Base-by-base conservation (phyloP, 2,329 filamentous ascomycete genomes). In the Fusarium longipes region DNA sequence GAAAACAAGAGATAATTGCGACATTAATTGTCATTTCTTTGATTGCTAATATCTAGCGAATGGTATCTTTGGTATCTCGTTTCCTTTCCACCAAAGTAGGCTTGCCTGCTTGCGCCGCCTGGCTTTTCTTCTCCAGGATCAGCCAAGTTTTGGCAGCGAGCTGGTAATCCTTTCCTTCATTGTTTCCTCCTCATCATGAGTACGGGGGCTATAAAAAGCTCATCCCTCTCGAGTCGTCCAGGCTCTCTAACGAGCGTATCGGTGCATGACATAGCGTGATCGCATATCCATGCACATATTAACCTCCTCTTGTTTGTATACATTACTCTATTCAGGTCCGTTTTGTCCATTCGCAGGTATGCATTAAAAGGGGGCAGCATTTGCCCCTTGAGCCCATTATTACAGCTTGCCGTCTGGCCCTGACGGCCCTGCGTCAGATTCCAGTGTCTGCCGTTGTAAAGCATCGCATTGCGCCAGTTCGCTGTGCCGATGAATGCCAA, bases 401-500 rank as follows among this genome's bases (percentile, higher is more conserved):
- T 72, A 72, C 67, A 72, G 53, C 61, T 66, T 59, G 44, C 63
- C 65, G 70, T 69, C 65, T 69, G 65, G 65, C 55, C 62, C 70
- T 62, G 70, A 73, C 72, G 68, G 64, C 68, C 65, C 65, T 68
- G 70, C 71, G 74, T 64, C 73, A 69, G 73, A 72, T 63, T 65
- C 69, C 63, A 60, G 66, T 63, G 55, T 69, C 68, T 65, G 66
- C 54, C 47, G 51, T 64, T 55, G 73, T 68, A 67, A 76, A 75
- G 73, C 68, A 74, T 68, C 75, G 68, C 65, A 57, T 73, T 79
- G 76, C 78, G 78, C 78, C 78, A 66, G 69, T 65, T 78, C 78
- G 78, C 78, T 79, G 76, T 79, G 77, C 75, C 72, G 73, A 77
- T 77, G 74, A 78, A 79, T 77, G 76, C 75, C 76, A 78, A 79